A percentile compares a stretch with the other conserved stretches of the same genome.
phyloP scores from a whole-genome alignment of 169 alveolate genomes.

The Amoebophrya sp. region DNA sequence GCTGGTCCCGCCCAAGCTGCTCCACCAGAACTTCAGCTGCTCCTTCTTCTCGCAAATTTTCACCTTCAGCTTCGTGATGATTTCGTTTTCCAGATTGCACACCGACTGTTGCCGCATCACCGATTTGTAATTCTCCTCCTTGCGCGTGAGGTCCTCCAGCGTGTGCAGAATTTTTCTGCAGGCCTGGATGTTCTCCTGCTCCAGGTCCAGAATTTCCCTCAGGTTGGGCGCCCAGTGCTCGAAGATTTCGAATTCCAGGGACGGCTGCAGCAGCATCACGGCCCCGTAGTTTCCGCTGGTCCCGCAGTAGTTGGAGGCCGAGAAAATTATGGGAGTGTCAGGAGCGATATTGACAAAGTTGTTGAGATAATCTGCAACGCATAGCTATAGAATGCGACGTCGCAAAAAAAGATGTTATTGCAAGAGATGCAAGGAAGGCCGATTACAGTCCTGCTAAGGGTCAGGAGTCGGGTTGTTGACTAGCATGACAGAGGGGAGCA shows the following conservation, averaged over 20 bases:
- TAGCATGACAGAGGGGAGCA: too few relatives aligned
- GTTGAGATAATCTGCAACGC: too few relatives aligned
- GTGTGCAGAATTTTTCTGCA: neutral
- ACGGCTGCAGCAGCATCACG: neutral
- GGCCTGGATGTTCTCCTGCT: neutral
- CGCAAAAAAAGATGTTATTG: too few relatives aligned
- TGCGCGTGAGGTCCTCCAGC: neutral
- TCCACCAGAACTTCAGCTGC: neutral
- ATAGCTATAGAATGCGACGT: too few relatives aligned
- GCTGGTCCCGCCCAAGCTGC: neutral
- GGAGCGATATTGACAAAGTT: too few relatives aligned
- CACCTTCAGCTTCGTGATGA: neutral
- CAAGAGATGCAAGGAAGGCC: too few relatives aligned
- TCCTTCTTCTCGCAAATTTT: neutral
- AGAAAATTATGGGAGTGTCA: too few relatives aligned
- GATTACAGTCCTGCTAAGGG: too few relatives aligned
- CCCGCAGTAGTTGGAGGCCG: conserved; percentile 74
- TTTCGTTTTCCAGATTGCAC: neutral
- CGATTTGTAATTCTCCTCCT: neutral
- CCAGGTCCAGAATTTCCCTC: neutral
- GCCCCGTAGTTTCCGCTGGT: conserved; percentile 69
- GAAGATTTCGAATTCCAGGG: neutral
- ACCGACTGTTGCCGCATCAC: neutral
- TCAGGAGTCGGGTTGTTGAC: too few relatives aligned
- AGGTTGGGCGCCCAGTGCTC: conserved; percentile 14